Percentiles rank a stretch among this genome's conserved stretches.
phyloP scores from a whole-genome alignment of 2,329 filamentous ascomycete species.

The Aureobasidium lini region DNA sequence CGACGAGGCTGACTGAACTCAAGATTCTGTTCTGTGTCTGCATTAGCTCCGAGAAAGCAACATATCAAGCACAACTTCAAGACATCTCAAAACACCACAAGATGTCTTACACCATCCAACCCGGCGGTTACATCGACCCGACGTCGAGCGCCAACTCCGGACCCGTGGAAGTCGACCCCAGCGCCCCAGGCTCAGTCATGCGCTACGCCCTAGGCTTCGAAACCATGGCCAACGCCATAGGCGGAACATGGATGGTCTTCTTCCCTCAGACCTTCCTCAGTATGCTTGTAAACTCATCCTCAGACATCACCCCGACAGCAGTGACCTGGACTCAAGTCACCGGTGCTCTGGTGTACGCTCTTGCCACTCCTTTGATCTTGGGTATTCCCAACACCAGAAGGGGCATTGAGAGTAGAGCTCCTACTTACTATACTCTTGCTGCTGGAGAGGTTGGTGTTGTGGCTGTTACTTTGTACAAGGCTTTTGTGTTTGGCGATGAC shows the following conservation, averaged over 20 bases:
- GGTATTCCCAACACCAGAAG: not conserved
- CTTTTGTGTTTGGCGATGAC: not conserved
- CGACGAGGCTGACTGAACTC: too few relatives aligned
- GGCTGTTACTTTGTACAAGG: slow-evolving; percentile 3
- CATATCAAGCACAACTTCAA: not conserved
- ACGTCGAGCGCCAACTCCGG: not conserved
- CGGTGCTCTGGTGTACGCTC: not conserved
- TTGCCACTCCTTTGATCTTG: not conserved
- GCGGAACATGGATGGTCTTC: slow-evolving; percentile 10
- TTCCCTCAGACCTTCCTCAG: not conserved
- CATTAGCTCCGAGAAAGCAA: not conserved
- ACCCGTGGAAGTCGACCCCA: not conserved
- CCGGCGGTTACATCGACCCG: not conserved
- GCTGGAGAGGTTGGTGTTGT: not conserved
- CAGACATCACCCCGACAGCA: not conserved
- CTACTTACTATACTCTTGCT: not conserved
- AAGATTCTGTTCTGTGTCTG: too few relatives aligned
- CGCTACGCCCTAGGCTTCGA: not conserved
- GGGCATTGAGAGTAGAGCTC: not conserved
- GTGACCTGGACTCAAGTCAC: slow-evolving; percentile 1
- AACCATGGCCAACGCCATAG: not conserved
- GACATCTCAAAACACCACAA: not conserved
- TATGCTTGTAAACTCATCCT: not conserved
- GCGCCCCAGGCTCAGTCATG: not conserved
- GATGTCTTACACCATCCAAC: slow-evolving; percentile 7